A percentile compares a stretch with the other conserved stretches of the same genome.
phyloP scores from a whole-genome alignment of 306 rosid species.

The Trifolium subterraneum region DNA sequence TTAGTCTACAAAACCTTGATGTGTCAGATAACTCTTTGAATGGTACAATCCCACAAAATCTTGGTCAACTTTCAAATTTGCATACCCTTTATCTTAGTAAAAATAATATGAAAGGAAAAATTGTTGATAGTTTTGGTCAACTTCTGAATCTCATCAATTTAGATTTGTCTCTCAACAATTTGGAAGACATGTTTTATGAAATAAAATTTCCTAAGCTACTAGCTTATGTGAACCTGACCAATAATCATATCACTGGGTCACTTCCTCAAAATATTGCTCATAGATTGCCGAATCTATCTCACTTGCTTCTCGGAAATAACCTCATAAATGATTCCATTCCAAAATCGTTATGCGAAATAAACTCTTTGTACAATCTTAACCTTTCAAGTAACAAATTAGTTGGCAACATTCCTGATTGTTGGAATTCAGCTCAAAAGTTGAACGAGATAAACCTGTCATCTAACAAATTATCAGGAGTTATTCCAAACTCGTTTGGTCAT shows the following conservation, averaged over 20 bases:
- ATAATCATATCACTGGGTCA: conserved; percentile 11
- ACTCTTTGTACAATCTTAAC: conserved; percentile 32
- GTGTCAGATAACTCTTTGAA: conserved; percentile 13
- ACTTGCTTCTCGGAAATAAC: conserved; percentile 37
- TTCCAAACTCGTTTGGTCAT: conserved; percentile 15
- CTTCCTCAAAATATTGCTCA: conserved; percentile 6
- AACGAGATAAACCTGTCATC: conserved; percentile 1
- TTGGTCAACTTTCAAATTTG: conserved; percentile 27
- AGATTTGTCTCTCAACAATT: conserved; percentile 14
- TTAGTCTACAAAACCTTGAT: conserved; percentile 19
- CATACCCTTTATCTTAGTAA: not conserved
- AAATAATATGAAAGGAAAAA: conserved; percentile 35
- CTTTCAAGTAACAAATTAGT: conserved; percentile 43
- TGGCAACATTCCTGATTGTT: conserved; percentile 34
- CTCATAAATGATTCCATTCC: conserved; percentile 34
- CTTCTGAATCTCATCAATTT: not conserved
- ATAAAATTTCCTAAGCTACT: conserved; percentile 7
- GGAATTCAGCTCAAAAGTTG: not conserved
- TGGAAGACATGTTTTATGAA: not conserved
- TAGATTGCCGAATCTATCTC: conserved; percentile 4
- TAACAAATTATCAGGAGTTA: conserved; percentile 29
- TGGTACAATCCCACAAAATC: conserved; percentile 22
- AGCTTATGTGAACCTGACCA: conserved; percentile 4
- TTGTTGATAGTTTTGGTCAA: not conserved
- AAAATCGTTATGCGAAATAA: conserved; percentile 22